phyloP scores from a whole-genome alignment of 164 flowering plant species.

The Tetrastigma voinierianum region DNA sequence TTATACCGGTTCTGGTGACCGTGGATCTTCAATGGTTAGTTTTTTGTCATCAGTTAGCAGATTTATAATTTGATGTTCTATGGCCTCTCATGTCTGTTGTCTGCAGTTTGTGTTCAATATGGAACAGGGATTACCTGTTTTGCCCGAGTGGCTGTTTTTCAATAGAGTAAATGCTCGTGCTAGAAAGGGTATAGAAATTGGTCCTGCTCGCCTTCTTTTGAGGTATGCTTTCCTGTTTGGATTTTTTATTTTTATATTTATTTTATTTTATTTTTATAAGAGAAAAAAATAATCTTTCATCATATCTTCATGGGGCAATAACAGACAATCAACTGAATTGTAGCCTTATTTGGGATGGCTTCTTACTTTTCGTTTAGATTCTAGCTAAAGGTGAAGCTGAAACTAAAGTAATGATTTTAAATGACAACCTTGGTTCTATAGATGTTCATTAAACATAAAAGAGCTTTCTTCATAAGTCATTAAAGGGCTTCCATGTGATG shows the following conservation, averaged over 20 bases:
- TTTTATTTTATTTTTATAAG: too few relatives aligned
- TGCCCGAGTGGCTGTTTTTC: slow-evolving; percentile 90
- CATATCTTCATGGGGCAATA: neutral
- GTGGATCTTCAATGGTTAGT: slow-evolving; percentile 90
- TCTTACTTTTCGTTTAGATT: neutral
- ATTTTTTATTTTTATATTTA: slow-evolving; percentile 1
- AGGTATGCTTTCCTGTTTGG: slow-evolving; percentile 41
- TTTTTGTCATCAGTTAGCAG: neutral
- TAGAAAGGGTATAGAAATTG: slow-evolving; percentile 68
- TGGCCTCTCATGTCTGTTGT: slow-evolving; percentile 5
- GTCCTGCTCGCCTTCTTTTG: slow-evolving; percentile 64
- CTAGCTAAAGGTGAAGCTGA: neutral
- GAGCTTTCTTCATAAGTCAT: too few relatives aligned
- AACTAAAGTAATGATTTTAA: too few relatives aligned
- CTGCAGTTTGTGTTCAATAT: slow-evolving; percentile 76
- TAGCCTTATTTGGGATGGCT: too few relatives aligned
- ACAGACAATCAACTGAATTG: too few relatives aligned
- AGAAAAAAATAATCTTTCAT: neutral
- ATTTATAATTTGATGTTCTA: neutral
- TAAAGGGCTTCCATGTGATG: too few relatives aligned
- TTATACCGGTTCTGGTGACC: slow-evolving; percentile 89
- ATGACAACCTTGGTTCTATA: too few relatives aligned
- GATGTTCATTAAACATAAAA: too few relatives aligned
- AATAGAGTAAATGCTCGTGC: slow-evolving; percentile 87
- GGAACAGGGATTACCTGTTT: slow-evolving; percentile 96